Percentiles rank a stretch among this genome's conserved stretches.
These are phyloP conservation scores for Penicillium palitans DNA, from an alignment of 2,329 filamentous ascomycete genomes.

Conservation along the genomic window DNA sequence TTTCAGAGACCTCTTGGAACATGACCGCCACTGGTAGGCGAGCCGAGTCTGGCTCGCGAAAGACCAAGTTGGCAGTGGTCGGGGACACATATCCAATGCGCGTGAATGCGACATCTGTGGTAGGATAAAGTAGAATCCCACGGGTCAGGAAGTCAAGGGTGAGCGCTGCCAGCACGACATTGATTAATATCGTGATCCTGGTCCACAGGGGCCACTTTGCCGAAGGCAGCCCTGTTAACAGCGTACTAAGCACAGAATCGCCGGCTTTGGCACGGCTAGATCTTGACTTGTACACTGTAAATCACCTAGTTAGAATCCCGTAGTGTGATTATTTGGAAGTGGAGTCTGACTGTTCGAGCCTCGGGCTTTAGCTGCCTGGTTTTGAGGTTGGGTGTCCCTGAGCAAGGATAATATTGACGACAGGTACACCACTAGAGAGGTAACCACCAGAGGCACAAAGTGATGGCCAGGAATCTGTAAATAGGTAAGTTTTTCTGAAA, in stretches of 20 bases:
- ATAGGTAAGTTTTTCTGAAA: conserved; percentile 2
- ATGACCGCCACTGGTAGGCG: conserved; percentile 76
- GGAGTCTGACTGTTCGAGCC: conserved; percentile 9
- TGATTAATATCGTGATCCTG: conserved; percentile 68
- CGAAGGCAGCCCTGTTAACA: conserved; percentile 75
- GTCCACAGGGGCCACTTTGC: conserved; percentile 68
- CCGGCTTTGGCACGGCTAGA: conserved; percentile 10
- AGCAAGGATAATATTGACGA: conserved; percentile 36
- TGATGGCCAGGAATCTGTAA: conserved; percentile 42
- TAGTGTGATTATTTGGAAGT: neutral
- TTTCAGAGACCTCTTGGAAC: conserved; percentile 46
- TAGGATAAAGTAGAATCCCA: conserved; percentile 67
- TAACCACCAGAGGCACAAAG: conserved; percentile 40
- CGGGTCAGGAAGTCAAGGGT: conserved; percentile 77
- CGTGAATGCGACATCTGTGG: conserved; percentile 77
- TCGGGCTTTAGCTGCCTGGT: conserved; percentile 8
- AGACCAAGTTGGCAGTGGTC: conserved; percentile 73
- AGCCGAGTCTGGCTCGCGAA: conserved; percentile 76
- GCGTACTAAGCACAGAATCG: conserved; percentile 56
- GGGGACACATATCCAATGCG: conserved; percentile 85
- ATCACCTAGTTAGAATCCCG: neutral
- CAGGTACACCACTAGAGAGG: conserved; percentile 49
- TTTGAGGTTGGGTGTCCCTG: conserved; percentile 3
- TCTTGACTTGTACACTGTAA: conserved; percentile 3
- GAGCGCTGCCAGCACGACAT: conserved; percentile 67